phyloP scores from a whole-genome alignment of 2,329 filamentous ascomycete genomes.

The Talaromyces albobiverticillius region DNA sequence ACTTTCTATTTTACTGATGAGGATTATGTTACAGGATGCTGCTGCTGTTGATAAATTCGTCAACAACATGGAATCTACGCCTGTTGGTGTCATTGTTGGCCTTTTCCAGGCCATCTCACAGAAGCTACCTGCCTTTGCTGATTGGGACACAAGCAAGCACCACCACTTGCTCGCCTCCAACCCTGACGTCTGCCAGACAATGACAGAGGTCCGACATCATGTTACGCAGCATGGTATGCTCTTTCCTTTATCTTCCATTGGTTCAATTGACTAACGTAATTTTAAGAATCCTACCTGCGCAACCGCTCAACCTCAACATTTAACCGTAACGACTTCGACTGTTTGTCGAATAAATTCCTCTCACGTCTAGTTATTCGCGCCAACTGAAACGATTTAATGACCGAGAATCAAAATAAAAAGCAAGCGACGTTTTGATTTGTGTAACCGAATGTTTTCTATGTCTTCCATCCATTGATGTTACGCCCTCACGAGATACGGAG shows the following conservation, averaged over 20 bases:
- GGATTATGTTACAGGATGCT: constrained; percentile 54
- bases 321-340: constrained; percentile 90
- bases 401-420: constrained; percentile 12
- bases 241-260: neutral
- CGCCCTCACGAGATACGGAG: constrained; percentile 13
- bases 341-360: constrained; percentile 93
- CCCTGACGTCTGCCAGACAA: constrained; percentile 84
- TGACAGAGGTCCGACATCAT: constrained; percentile 93
- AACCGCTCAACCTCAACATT: constrained; percentile 77
- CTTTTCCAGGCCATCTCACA: constrained; percentile 97
- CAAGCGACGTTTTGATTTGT: neutral
- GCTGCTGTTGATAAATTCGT: constrained; percentile 90
- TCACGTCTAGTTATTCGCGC: constrained; percentile 94
- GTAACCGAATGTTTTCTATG: neutral
- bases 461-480: neutral
- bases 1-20: neutral
- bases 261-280: neutral
- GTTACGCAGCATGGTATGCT: constrained; percentile 88
- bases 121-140: constrained; percentile 86
- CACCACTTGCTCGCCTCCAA: constrained; percentile 90
- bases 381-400: constrained; percentile 54
- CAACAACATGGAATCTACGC: constrained; percentile 92
- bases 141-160: constrained; percentile 92
- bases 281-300: constrained; percentile 78
- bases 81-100: constrained; percentile 92